Conservation (phyloP, 305 asterid species). For the Salvia sclarea region DNA sequence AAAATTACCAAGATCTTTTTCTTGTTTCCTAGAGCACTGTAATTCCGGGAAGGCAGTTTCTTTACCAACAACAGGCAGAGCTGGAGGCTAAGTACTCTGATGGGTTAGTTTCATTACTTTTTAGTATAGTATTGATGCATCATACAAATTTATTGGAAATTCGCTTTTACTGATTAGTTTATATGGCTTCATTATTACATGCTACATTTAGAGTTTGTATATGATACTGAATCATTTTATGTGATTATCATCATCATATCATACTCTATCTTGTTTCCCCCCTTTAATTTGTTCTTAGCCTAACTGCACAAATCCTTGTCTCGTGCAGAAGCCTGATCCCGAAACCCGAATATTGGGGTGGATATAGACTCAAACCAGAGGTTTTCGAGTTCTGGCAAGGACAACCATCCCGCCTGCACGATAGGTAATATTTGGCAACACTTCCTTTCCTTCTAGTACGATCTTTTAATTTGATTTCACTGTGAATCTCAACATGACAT, state of each 20-base stretch:
- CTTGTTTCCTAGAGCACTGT: conserved; percentile 66
- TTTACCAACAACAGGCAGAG: conserved; percentile 61
- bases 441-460: neutral
- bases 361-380: conserved; percentile 82
- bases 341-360: conserved; percentile 90
- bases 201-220: neutral
- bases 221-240: neutral
- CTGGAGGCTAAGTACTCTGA: conserved; percentile 75
- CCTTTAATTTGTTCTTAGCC: neutral
- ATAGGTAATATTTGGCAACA: conserved; percentile 62
- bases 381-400: conserved; percentile 98
- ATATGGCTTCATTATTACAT: neutral
- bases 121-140: neutral
- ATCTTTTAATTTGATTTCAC: neutral
- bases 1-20: conserved; percentile 28
- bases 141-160: neutral
- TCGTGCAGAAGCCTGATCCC: conserved; percentile 64
- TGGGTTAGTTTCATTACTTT: conserved; percentile 58
- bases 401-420: conserved; percentile 86
- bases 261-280: neutral
- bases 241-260: neutral
- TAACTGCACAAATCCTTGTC: conserved; percentile 22
- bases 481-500: neutral
- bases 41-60: conserved; percentile 74
- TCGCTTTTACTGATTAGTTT: neutral